Base-by-base conservation (phyloP, 257 asterid genomes). In the Penstemon davidsonii region DNA sequence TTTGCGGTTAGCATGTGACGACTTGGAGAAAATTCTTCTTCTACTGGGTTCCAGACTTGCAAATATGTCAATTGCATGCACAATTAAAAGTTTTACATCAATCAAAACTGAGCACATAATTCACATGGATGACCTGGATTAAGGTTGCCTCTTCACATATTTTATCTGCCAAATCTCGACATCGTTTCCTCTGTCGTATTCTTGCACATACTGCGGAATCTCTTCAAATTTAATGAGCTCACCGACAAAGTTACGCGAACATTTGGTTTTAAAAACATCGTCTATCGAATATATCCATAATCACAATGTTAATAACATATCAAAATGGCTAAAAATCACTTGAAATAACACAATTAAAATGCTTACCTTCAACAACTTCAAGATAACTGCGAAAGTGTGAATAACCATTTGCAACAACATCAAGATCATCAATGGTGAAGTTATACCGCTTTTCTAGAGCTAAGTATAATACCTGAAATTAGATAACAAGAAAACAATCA, bases 381-480 rank as follows among this genome's bases (percentile, higher is more conserved):
- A 93, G 39, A 80, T 77, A 86, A 62, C 87, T 82, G 49, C 82
- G 82, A 84, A 93, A 93, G 73, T 72, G 92, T 38, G 92, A 82
- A 60, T 93, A 93, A 45, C 99, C 99, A 69, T 90, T 90, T 15
- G 99, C 97, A 57, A 88, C 92, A 40, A 91, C 88, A 69, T 91
- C 91, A 58, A 88, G 92, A 81, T 93, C 95, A 38, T 88, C 84
- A 11, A 93, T 75, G 52, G 86, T 66, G 87, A 93, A 93, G 83
- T 93, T 93, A 76, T 88, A 90, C 55, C 97, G 96, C 85, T 91
- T 93, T 69, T 93, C 99, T 52, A 93, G 83, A 37, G 97, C 96
- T 82, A 93, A 80, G 76, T 87, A 93, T 47, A 93, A 78, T 41
- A 88, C 91, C 99, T 91, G 81, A 68, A 62, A 60, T 54, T 51